Conservation (phyloP, 2,329 filamentous ascomycete species). For the Stagonosporopsis vannaccii region DNA sequence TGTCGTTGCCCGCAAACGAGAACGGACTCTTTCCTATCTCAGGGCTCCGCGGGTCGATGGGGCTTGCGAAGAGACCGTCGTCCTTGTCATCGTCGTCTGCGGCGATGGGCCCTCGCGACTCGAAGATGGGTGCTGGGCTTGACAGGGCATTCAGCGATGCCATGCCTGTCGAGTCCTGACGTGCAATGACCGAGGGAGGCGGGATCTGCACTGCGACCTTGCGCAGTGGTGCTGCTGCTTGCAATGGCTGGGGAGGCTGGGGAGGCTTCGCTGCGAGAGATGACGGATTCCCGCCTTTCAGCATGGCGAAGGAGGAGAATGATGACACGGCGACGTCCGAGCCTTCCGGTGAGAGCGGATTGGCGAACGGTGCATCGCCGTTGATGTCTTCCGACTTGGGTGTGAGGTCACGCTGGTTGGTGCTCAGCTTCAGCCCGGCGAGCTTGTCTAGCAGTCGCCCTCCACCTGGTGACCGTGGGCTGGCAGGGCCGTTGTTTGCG, state of each 20-base stretch:
- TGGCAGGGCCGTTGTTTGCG: constrained; percentile 63
- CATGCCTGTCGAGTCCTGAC: constrained; percentile 52
- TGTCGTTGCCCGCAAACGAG: constrained; percentile 57
- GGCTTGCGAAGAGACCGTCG: constrained; percentile 86
- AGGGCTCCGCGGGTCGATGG: constrained; percentile 84
- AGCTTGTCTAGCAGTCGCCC: constrained; percentile 80
- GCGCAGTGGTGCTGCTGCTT: constrained; percentile 32
- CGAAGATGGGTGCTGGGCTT: constrained; percentile 36
- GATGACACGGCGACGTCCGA: constrained; percentile 68
- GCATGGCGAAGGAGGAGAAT: constrained; percentile 59
- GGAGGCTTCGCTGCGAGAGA: constrained; percentile 53
- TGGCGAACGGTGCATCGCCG: constrained; percentile 39
- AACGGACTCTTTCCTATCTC: constrained; percentile 88
- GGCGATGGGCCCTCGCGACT: constrained; percentile 40
- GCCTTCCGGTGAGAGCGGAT: constrained; percentile 67
- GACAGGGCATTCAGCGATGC: constrained; percentile 56
- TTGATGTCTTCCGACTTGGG: constrained; percentile 46
- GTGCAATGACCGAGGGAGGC: constrained; percentile 50
- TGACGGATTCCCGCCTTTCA: constrained; percentile 58
- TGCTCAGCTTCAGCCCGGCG: constrained; percentile 78
- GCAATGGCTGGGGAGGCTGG: constrained; percentile 40
- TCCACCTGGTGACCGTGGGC: constrained; percentile 68
- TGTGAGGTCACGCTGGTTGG: constrained; percentile 70
- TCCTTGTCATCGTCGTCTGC: constrained; percentile 63
- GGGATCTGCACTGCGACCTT: constrained; percentile 44